Percentiles rank a stretch among this genome's conserved stretches.
Evolutionary conservation across 495 filamentous ascomycete genomes (phyloP).

Genomic region (Achaetomiella virescens): DNA sequence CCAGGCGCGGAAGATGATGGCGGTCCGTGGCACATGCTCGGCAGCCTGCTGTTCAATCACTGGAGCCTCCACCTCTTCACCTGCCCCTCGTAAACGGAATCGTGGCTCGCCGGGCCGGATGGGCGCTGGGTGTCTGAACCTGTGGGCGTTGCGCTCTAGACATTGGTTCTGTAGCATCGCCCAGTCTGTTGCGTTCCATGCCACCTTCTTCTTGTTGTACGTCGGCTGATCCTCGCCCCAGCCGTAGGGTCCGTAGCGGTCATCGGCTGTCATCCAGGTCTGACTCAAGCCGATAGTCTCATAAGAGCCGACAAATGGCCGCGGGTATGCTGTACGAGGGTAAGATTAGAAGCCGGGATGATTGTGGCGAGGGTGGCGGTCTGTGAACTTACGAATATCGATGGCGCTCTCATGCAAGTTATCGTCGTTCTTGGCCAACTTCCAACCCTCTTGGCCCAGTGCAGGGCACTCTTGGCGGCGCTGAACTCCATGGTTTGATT

Average conservation of each 20-base stretch:
- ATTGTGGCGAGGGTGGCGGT: not conserved
- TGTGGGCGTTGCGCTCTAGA: not conserved
- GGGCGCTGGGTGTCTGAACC: not conserved
- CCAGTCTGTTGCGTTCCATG: not conserved
- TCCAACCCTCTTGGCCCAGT: not conserved
- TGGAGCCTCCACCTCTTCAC: not conserved
- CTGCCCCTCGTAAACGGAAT: not conserved
- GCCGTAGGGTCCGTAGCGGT: constrained; percentile 4
- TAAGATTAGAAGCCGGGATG: no score
- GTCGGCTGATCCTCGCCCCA: not conserved
- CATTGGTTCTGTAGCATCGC: not conserved
- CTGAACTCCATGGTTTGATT: not conserved
- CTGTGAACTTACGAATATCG: not conserved
- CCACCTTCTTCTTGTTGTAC: not conserved
- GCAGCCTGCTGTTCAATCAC: not conserved
- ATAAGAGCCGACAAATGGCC: constrained; percentile 1
- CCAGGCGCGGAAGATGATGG: constrained; percentile 2
- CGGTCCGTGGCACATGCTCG: not conserved
- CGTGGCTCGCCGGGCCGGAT: not conserved
- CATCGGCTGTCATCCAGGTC: constrained; percentile 6
- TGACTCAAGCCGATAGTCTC: not conserved
- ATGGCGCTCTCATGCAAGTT: constrained; percentile 1
- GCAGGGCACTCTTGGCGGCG: not conserved
- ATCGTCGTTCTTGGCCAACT: not conserved
- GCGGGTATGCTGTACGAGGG: not conserved